phyloP scores from a whole-genome alignment of 2,329 filamentous ascomycete genomes.

The Trichophyton mentagrophytes region DNA sequence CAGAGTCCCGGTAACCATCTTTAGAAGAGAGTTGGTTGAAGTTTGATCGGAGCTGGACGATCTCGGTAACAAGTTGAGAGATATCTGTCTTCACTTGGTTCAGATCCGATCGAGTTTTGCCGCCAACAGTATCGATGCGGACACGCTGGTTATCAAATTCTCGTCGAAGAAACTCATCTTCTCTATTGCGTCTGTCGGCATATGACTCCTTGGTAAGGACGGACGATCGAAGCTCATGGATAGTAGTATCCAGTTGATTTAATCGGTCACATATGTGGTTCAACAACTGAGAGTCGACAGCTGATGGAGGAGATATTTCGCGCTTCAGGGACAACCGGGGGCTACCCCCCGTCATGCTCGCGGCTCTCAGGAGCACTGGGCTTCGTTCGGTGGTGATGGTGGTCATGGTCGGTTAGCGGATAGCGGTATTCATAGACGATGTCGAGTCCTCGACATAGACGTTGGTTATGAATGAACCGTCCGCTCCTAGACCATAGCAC shows the following conservation, averaged over 20 bases:
- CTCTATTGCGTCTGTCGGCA: constrained; percentile 27
- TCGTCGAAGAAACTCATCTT: constrained; percentile 28
- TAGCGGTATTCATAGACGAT: neutral
- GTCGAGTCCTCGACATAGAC: constrained; percentile 1
- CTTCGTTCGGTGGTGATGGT: constrained; percentile 22
- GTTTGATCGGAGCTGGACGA: constrained; percentile 25
- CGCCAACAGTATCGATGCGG: constrained; percentile 26
- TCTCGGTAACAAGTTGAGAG: constrained; percentile 13
- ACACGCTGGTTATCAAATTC: constrained; percentile 22
- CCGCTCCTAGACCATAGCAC: constrained; percentile 1
- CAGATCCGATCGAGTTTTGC: constrained; percentile 9
- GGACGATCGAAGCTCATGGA: constrained; percentile 19
- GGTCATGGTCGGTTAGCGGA: constrained; percentile 6
- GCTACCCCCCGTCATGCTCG: constrained; percentile 23
- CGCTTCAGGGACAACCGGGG: constrained; percentile 24
- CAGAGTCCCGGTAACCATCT: constrained; percentile 7
- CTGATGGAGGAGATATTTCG: constrained; percentile 24
- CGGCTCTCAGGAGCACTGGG: constrained; percentile 25
- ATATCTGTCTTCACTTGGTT: constrained; percentile 23
- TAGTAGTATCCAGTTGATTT: too few species aligned
- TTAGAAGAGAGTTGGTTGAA: constrained; percentile 23
- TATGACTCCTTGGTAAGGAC: constrained; percentile 30
- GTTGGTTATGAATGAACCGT: neutral
- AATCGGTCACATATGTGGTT: too few species aligned
- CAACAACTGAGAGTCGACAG: too few species aligned